Evolutionary conservation across 768 basidiomycete species (phyloP).

Genomic region (Rhizopogon roseolus): DNA sequence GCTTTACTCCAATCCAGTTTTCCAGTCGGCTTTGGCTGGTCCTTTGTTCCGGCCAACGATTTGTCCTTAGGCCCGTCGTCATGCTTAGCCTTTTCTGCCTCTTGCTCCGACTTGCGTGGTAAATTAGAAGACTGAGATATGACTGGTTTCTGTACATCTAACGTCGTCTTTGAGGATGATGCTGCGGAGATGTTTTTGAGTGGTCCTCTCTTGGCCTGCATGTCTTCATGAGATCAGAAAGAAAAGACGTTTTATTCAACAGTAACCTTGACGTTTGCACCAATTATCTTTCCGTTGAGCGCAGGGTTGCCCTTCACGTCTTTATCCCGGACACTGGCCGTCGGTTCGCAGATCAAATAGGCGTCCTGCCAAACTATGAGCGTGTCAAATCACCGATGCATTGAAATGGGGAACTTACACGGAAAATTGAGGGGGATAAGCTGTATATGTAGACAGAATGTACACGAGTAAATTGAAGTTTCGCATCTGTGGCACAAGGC

Average conservation of each 20-base stretch:
- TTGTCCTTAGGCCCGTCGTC: conserved; percentile 19
- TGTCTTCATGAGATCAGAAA: neutral
- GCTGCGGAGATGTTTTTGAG: conserved; percentile 12
- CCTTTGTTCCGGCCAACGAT: conserved; percentile 13
- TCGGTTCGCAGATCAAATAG: conserved; percentile 34
- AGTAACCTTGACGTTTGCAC: conserved; percentile 42
- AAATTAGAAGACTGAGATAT: neutral
- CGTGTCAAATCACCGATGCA: neutral
- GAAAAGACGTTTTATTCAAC: neutral
- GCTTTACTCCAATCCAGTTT: conserved; percentile 63
- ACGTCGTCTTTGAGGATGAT: conserved; percentile 43
- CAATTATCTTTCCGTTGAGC: conserved; percentile 40
- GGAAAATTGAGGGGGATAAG: conserved; percentile 59
- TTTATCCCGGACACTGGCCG: conserved; percentile 22
- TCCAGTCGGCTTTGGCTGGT: conserved; percentile 35
- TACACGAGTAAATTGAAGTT: conserved; percentile 47
- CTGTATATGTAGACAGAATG: conserved; percentile 65
- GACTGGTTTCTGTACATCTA: conserved; percentile 20
- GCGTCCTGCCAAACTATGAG: conserved; percentile 33
- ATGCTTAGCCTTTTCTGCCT: conserved; percentile 18
- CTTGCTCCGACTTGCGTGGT: conserved; percentile 8
- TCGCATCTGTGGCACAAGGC: conserved; percentile 37
- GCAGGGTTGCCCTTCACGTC: conserved; percentile 25
- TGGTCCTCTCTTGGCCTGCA: neutral
- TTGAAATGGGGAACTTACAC: conserved; percentile 33